These are phyloP conservation scores for Cercospora sesami DNA, from an alignment of 2,329 filamentous ascomycete species.

Conservation along the genomic window DNA sequence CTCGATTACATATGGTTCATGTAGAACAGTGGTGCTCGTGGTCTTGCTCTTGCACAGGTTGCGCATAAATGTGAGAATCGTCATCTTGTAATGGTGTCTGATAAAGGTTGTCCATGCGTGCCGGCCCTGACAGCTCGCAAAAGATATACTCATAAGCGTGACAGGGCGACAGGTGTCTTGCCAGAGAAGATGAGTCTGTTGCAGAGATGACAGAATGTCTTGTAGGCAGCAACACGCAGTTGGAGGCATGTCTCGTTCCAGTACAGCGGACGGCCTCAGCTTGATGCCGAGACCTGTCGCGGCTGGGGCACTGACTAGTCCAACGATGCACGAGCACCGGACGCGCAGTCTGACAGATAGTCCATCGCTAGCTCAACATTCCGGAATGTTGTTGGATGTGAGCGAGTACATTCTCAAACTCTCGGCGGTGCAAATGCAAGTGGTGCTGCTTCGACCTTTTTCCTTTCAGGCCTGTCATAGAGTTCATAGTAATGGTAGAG, in stretches of 20 bases:
- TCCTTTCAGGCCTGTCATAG: slow-evolving; percentile 13
- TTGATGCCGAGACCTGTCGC: background rate
- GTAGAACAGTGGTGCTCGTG: background rate
- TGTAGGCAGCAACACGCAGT: background rate
- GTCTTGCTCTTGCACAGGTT: background rate
- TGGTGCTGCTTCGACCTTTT: background rate
- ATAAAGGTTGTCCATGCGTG: background rate
- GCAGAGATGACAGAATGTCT: background rate
- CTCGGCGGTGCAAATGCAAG: slow-evolving; percentile 3
- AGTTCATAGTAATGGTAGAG: slow-evolving; percentile 22
- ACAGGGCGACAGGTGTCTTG: background rate
- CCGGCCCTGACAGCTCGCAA: background rate
- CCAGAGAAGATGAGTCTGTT: background rate
- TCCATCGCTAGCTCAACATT: background rate
- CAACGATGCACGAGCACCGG: background rate
- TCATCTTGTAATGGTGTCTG: background rate
- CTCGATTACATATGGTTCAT: background rate
- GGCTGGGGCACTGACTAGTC: background rate
- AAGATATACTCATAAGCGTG: background rate
- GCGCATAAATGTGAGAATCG: background rate
- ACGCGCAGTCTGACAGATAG: background rate
- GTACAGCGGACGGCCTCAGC: background rate
- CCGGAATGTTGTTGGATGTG: background rate
- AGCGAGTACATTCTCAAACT: background rate
- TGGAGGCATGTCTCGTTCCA: background rate